These are phyloP conservation scores for Trametes elegans DNA, from an alignment of 768 basidiomycete species.

Conservation along the genomic window DNA sequence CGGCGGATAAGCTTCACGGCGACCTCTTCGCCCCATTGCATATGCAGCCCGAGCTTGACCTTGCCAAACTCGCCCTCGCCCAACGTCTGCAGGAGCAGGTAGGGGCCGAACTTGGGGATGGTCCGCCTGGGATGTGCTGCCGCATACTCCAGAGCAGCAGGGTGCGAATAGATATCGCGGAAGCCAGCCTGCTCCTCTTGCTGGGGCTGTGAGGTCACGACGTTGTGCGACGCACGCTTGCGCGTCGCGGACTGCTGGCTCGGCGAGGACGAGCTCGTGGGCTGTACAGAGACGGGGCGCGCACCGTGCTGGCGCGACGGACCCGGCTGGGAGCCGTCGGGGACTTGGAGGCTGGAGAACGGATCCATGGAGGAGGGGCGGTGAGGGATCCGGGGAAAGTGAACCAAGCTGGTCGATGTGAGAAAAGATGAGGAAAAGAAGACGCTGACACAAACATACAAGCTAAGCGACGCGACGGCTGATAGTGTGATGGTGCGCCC, in stretches of 20 bases:
- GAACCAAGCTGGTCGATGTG: conserved; percentile 18
- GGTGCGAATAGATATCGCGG: conserved; percentile 80
- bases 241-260: conserved; percentile 37
- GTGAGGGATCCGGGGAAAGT: conserved; percentile 7
- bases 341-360: conserved; percentile 41
- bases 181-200: conserved; percentile 49
- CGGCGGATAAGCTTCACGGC: conserved; percentile 95
- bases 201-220: conserved; percentile 51
- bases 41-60: conserved; percentile 95
- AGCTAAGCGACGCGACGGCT: conserved; percentile 13
- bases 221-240: conserved; percentile 72
- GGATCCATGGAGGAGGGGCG: conserved; percentile 29
- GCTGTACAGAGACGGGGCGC: conserved; percentile 62
- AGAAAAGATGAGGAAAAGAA: conserved; percentile 19
- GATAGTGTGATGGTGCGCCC: conserved; percentile 11
- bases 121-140: conserved; percentile 81
- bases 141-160: conserved; percentile 80
- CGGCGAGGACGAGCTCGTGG: conserved; percentile 39
- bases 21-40: conserved; percentile 95
- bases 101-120: conserved; percentile 93
- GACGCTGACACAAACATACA: conserved; percentile 17
- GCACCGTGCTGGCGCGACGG: conserved; percentile 42
- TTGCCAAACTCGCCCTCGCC: conserved; percentile 99
- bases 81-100: conserved; percentile 91
- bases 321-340: conserved; percentile 41